A percentile compares a stretch with the other conserved stretches of the same genome.
phyloP scores from a whole-genome alignment of 2,329 filamentous ascomycete genomes.

The Exserohilum turcica region DNA sequence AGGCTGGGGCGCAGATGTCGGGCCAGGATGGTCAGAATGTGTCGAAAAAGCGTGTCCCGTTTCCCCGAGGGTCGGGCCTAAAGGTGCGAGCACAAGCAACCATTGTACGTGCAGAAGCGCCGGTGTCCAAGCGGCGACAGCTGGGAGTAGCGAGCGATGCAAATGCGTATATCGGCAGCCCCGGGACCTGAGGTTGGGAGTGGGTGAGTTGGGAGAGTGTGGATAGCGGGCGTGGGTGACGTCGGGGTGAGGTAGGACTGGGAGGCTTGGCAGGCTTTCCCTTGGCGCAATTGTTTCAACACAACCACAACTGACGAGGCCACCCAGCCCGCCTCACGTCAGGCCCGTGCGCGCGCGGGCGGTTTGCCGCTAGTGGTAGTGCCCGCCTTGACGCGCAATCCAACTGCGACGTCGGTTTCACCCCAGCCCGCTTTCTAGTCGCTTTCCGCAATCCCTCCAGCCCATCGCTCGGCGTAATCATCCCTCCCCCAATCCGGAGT shows the following conservation, averaged over 20 bases:
- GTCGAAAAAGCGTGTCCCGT: slow-evolving; percentile 29
- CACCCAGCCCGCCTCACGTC: not conserved
- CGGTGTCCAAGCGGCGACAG: slow-evolving; percentile 1
- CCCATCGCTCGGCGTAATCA: slow-evolving; percentile 6
- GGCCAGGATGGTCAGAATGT: slow-evolving; percentile 38
- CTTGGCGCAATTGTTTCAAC: slow-evolving; percentile 6
- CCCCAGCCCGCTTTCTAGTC: slow-evolving; percentile 9
- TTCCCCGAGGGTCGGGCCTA: slow-evolving; percentile 19
- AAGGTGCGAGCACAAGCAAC: slow-evolving; percentile 10
- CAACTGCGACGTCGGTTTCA: slow-evolving; percentile 18
- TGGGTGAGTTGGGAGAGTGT: too few relatives aligned
- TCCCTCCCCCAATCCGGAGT: slow-evolving; percentile 6
- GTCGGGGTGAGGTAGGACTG: slow-evolving; percentile 17
- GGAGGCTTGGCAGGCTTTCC: slow-evolving; percentile 11
- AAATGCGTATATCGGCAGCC: not conserved
- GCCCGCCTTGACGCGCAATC: slow-evolving; percentile 16
- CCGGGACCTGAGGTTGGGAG: too few relatives aligned
- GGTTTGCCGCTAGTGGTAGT: slow-evolving; percentile 5
- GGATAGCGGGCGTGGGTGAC: slow-evolving; percentile 22
- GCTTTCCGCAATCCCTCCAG: slow-evolving; percentile 5
- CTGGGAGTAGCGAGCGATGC: too few relatives aligned
- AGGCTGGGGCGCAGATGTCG: slow-evolving; percentile 29
- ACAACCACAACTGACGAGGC: not conserved
- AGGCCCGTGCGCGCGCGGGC: not conserved
- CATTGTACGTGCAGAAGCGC: slow-evolving; percentile 25